These are phyloP conservation scores for Capsicum pubescens DNA, from an alignment of 257 asterid genomes.

Conservation along the genomic window DNA sequence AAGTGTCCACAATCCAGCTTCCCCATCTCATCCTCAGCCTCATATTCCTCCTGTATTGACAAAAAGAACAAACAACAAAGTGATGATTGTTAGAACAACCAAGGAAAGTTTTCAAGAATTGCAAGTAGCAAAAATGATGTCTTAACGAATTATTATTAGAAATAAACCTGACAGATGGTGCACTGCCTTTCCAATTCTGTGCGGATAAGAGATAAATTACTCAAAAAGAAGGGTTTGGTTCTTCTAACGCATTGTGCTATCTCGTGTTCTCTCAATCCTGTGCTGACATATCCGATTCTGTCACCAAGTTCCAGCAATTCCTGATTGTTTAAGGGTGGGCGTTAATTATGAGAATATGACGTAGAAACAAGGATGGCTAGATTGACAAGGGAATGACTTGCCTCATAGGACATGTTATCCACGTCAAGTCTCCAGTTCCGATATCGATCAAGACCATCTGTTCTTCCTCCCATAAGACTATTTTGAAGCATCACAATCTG, in stretches of 20 bases:
- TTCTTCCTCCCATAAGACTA: slow-evolving; percentile 72
- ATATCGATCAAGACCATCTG: slow-evolving; percentile 57
- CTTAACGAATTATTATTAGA: background rate
- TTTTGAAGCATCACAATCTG: slow-evolving; percentile 82
- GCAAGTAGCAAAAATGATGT: background rate
- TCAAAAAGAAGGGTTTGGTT: slow-evolving; percentile 43
- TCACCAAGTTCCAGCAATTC: slow-evolving; percentile 95
- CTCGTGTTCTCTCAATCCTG: slow-evolving; percentile 84
- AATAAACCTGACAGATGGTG: slow-evolving; percentile 89
- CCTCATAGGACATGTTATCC: slow-evolving; percentile 95
- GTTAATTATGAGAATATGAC: background rate
- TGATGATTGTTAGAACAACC: background rate
- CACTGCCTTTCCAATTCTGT: slow-evolving; percentile 70
- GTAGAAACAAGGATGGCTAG: background rate
- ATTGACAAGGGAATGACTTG: slow-evolving; percentile 33
- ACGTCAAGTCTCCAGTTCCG: slow-evolving; percentile 80
- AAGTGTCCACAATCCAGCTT: slow-evolving; percentile 78
- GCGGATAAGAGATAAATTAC: slow-evolving; percentile 41
- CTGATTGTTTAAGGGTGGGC: slow-evolving; percentile 43
- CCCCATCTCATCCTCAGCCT: slow-evolving; percentile 74
- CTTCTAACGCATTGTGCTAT: slow-evolving; percentile 66
- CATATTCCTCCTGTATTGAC: slow-evolving; percentile 73
- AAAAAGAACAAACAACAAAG: background rate
- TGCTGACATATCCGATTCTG: slow-evolving; percentile 83
- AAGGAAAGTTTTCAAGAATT: background rate